phyloP scores from a whole-genome alignment of 768 basidiomycete species.

The Coprinellus micaceus region DNA sequence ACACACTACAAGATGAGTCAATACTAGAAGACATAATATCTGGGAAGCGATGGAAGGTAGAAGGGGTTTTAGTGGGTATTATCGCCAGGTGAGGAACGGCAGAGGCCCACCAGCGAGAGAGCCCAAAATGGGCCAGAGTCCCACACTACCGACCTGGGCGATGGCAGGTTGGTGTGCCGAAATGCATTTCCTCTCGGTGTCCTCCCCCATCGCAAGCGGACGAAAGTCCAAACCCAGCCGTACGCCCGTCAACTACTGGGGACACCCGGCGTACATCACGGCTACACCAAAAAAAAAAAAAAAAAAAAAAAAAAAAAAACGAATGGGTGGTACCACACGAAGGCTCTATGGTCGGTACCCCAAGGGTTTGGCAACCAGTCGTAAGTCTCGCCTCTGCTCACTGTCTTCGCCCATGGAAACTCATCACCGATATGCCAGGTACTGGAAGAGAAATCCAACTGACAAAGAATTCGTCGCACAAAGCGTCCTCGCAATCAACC shows the following conservation, averaged over 20 bases:
- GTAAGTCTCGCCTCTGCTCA: constrained; percentile 27
- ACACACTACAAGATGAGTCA: constrained; percentile 11
- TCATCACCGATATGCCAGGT: too few species aligned
- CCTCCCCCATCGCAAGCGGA: background rate
- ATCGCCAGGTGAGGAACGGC: background rate
- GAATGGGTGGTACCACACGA: constrained; percentile 65
- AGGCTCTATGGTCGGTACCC: constrained; percentile 76
- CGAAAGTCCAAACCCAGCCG: background rate
- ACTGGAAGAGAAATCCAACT: constrained; percentile 48
- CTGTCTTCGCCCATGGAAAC: too few species aligned
- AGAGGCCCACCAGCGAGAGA: too few species aligned
- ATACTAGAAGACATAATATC: constrained; percentile 19
- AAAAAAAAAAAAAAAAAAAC: too few species aligned
- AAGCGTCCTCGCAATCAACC: constrained; percentile 66
- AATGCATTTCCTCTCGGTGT: background rate
- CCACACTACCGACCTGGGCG: background rate
- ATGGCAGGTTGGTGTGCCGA: background rate
- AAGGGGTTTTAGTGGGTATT: constrained; percentile 34
- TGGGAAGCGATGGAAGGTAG: background rate
- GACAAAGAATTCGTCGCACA: constrained; percentile 68
- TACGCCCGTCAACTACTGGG: background rate
- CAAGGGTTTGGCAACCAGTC: constrained; percentile 69
- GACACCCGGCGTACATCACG: background rate
- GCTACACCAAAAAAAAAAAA: constrained; percentile 1
- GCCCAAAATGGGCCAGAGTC: background rate